Evolutionary conservation across 2,329 filamentous ascomycete species (phyloP), one percentile per base, ranked within the genome.

Genomic region (Polychaeton citri): DNA sequence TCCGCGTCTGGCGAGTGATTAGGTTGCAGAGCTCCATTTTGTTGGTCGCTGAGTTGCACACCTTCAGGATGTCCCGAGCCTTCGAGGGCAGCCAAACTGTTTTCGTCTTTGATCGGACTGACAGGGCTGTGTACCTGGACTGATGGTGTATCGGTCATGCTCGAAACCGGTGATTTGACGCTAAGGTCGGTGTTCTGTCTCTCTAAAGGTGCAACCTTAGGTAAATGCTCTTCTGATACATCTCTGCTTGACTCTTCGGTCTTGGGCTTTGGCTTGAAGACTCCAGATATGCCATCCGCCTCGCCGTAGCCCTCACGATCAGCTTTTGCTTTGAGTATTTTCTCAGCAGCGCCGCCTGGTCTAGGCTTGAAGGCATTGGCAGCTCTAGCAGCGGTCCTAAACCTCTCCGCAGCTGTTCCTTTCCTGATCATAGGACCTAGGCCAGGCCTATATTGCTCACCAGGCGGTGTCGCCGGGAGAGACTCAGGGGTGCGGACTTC

Each of bases 381-480:
- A 17, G 80, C 75, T 37, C 70, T 75, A 1, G 84, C 85, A 17
- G 85, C 85, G 58, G 85, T 92, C 61, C 82, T 81, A 42, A 95
- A 74, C 43, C 72, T 76, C 1, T 76, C 79, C 42, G 74, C 74
- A 1, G 78, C 78, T 42, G 72, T 74, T 53, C 83, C 84, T 43
- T 79, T 75, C 59, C 84, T 88, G 49, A 95, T 80, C 87, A 94
- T 94, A 2, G 86, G 84, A 0, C 85, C 85, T 5, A 93, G 69
- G 1, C 85, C 86, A 13, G 85, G 84, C n/a, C 83, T 67, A 45
- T 69, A 65, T 19, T 60, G 57, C 31, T 70, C 68, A 19, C 71
- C 70, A 58, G 49, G 62, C 4, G 33, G 24, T 18, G 32, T 21
- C 13, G 13, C 35, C 19, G 40, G 31, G 4, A 10, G 10, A 13